A percentile compares a stretch with the other conserved stretches of the same genome.
These are phyloP conservation scores for Pyricularia grisea DNA, from an alignment of 2,329 filamentous ascomycete species.

Conservation along the genomic window DNA sequence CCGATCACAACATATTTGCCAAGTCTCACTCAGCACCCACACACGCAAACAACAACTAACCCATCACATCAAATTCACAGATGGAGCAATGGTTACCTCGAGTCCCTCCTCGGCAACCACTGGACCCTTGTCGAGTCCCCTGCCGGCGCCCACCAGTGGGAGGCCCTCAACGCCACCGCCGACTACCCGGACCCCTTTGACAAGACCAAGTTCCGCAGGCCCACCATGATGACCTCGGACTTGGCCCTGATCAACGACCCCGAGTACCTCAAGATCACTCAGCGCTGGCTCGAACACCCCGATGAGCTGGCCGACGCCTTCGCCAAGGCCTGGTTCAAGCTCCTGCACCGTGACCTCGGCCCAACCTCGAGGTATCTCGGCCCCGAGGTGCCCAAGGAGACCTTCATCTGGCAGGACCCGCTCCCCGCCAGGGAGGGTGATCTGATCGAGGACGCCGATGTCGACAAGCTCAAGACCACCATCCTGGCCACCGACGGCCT, in stretches of 20 bases:
- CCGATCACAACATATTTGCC: background rate
- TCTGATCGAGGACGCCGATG: conserved; percentile 47
- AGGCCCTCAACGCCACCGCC: conserved; percentile 53
- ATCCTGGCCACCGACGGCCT: conserved; percentile 49
- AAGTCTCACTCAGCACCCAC: background rate
- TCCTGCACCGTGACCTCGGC: conserved; percentile 67
- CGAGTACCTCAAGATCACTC: conserved; percentile 60
- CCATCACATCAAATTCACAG: conserved; percentile 24
- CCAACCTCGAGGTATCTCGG: conserved; percentile 59
- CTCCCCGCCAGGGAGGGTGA: conserved; percentile 47
- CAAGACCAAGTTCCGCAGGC: conserved; percentile 55
- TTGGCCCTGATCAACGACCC: conserved; percentile 59
- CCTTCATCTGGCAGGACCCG: conserved; percentile 61
- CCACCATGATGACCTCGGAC: conserved; percentile 65
- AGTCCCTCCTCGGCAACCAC: conserved; percentile 65
- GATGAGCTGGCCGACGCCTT: conserved; percentile 59
- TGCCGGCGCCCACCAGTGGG: conserved; percentile 64
- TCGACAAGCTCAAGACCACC: conserved; percentile 52
- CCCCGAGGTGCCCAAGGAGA: conserved; percentile 59
- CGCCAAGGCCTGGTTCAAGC: conserved; percentile 63
- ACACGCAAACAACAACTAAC: background rate
- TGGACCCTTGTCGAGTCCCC: conserved; percentile 65
- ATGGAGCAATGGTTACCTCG: conserved; percentile 66
- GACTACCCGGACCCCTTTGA: conserved; percentile 63
- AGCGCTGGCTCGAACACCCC: conserved; percentile 55